A percentile compares a stretch with the other conserved stretches of the same genome.
Evolutionary conservation across 352 stramenopile genomes (phyloP).

Genomic region (Thraustotheca clavata): DNA sequence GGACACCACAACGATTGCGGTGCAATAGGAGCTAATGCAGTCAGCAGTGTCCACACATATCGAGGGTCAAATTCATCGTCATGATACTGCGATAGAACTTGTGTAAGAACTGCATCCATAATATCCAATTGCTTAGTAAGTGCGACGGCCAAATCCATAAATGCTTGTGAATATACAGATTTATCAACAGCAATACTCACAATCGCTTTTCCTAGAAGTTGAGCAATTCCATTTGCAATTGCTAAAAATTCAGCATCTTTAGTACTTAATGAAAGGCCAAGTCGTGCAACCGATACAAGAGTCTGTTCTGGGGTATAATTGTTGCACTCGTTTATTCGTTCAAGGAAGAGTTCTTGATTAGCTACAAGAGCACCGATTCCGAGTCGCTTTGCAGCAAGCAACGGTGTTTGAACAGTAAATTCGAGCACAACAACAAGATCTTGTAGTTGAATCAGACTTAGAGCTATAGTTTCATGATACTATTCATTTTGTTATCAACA

Average conservation of each 20-base stretch:
- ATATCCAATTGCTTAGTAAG: neutral
- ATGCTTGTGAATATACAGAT: neutral
- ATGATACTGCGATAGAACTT: neutral
- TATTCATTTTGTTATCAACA: too few relatives aligned
- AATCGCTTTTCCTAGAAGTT: too few relatives aligned
- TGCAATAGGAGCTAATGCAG: neutral
- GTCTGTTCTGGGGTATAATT: neutral
- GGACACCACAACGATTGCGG: neutral
- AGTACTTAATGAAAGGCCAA: neutral
- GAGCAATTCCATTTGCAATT: neutral
- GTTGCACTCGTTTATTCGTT: neutral
- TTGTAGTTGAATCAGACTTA: neutral
- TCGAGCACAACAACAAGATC: neutral
- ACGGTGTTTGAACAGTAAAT: neutral
- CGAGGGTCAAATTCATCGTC: neutral
- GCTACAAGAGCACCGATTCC: neutral
- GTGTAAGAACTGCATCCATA: neutral
- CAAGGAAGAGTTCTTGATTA: neutral
- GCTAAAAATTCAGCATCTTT: neutral
- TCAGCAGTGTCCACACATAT: neutral
- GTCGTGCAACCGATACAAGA: neutral
- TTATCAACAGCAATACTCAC: neutral
- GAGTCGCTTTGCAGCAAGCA: neutral
- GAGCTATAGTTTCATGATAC: too few relatives aligned
- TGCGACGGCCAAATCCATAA: neutral